phyloP scores from a whole-genome alignment of 1,284 basidiomycete species.

The Ganoderma sinense region DNA sequence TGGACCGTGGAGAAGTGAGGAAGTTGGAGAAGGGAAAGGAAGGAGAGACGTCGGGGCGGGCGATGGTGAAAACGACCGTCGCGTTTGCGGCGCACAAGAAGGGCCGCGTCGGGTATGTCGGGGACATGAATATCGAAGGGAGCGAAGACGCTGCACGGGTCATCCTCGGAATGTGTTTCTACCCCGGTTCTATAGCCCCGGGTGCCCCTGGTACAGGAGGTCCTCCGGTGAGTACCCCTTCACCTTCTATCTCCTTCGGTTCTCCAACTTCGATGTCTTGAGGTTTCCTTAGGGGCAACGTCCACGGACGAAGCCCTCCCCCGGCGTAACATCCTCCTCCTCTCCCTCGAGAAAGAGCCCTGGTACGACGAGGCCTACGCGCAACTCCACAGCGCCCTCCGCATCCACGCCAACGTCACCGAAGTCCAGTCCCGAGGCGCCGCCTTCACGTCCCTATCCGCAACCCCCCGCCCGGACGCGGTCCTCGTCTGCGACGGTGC shows the following conservation, averaged over 20 bases:
- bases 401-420: slow-evolving; percentile 17
- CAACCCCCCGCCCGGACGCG: slow-evolving; percentile 16
- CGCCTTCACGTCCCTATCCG: slow-evolving; percentile 14
- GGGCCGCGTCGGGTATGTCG: slow-evolving; percentile 27
- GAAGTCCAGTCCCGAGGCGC: slow-evolving; percentile 7
- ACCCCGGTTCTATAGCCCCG: background rate
- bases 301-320: background rate
- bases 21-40: background rate
- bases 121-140: slow-evolving; percentile 15
- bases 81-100: slow-evolving; percentile 17
- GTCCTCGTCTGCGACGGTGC: slow-evolving; percentile 27
- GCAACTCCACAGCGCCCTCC: slow-evolving; percentile 24
- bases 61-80: slow-evolving; percentile 10
- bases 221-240: background rate
- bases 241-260: no score
- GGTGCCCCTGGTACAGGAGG: background rate
- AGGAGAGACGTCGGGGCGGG: background rate
- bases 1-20: background rate
- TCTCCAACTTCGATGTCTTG: background rate
- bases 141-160: slow-evolving; percentile 9
- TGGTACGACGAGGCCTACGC: slow-evolving; percentile 16
- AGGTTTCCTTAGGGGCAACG: background rate
- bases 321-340: slow-evolving; percentile 21
- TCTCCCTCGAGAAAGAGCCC: slow-evolving; percentile 21
- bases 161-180: slow-evolving; percentile 26